Evolutionary conservation across 2,329 filamentous ascomycete species (phyloP).

Genomic region (Fusarium sp.): DNA sequence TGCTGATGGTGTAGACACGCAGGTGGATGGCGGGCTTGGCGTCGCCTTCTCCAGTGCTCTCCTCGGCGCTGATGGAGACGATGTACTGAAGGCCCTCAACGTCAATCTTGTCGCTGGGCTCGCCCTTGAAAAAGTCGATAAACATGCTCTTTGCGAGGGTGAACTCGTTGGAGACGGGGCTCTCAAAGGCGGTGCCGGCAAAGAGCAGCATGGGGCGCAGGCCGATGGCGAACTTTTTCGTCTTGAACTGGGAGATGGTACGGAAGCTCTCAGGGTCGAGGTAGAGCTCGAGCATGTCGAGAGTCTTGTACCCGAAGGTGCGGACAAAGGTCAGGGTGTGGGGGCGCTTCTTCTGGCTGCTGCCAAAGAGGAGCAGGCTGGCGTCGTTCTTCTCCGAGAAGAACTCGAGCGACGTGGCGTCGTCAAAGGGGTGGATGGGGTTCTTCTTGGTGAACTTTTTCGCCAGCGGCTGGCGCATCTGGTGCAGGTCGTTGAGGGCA

Average conservation of each 20-base stretch:
- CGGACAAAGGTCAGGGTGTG: constrained; percentile 87
- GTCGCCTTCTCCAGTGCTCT: constrained; percentile 60
- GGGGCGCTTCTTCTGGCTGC: constrained; percentile 93
- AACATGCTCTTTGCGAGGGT: constrained; percentile 89
- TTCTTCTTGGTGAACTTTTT: constrained; percentile 99
- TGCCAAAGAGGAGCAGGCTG: constrained; percentile 84
- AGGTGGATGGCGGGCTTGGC: constrained; percentile 71
- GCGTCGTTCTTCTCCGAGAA: constrained; percentile 97
- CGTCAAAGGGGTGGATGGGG: constrained; percentile 93
- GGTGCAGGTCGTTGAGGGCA: constrained; percentile 85
- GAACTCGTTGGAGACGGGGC: constrained; percentile 81
- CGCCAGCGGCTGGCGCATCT: constrained; percentile 84
- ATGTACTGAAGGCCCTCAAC: constrained; percentile 96
- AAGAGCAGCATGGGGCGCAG: constrained; percentile 94
- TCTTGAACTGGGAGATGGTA: constrained; percentile 80
- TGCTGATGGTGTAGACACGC: constrained; percentile 87
- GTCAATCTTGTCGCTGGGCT: constrained; percentile 82
- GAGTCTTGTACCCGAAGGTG: constrained; percentile 85
- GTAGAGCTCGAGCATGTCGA: constrained; percentile 95
- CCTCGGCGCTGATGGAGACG: constrained; percentile 82
- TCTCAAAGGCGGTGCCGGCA: constrained; percentile 88
- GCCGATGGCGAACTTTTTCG: constrained; percentile 80
- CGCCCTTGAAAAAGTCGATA: constrained; percentile 89
- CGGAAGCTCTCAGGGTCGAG: constrained; percentile 81
- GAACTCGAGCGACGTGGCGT: constrained; percentile 88